A percentile compares a stretch with the other conserved stretches of the same genome.
phyloP scores from a whole-genome alignment of 371 early-diverging fungal genomes.

The Nematocida parisii region DNA sequence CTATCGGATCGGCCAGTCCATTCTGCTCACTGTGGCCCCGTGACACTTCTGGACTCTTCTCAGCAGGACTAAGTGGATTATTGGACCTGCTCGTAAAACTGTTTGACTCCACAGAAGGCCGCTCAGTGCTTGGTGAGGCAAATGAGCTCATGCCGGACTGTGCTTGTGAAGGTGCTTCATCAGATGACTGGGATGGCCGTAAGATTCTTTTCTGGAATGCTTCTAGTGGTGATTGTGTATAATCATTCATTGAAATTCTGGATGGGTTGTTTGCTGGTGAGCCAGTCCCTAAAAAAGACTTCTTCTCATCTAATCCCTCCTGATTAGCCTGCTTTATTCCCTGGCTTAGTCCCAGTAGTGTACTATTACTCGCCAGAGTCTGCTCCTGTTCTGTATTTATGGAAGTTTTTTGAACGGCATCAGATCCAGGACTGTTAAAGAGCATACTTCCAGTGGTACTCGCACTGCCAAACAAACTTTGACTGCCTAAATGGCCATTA shows the following conservation, averaged over 20 bases:
- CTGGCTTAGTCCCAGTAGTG: not conserved
- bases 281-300: not conserved
- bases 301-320: not conserved
- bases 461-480: not conserved
- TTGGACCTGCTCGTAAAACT: no score
- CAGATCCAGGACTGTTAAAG: not conserved
- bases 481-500: not conserved
- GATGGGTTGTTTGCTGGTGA: not conserved
- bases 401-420: not conserved
- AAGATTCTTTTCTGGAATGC: constrained; percentile 14
- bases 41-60: no score
- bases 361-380: not conserved
- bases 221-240: constrained; percentile 8
- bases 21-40: no score
- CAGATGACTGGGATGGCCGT: not conserved
- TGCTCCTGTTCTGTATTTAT: not conserved
- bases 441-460: no score
- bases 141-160: not conserved
- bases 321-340: not conserved
- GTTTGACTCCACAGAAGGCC: not conserved
- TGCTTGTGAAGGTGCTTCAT: not conserved
- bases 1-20: no score
- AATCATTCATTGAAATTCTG: not conserved
- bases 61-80: no score
- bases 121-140: not conserved